Base-by-base conservation (phyloP, 768 basidiomycete species). In the Auricularia heimuer region DNA sequence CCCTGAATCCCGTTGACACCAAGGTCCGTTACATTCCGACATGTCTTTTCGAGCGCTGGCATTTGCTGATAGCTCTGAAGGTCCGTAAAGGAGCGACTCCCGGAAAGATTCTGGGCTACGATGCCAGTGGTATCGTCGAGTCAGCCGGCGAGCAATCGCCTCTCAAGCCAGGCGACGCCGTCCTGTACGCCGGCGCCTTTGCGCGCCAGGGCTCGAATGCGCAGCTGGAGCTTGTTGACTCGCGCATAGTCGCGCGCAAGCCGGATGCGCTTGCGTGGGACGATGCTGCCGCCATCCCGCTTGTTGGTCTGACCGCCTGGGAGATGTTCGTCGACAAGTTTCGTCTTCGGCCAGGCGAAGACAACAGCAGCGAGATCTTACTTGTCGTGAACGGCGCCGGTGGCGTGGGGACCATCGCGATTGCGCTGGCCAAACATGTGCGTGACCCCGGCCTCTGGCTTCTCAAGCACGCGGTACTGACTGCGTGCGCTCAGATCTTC, bases 271-370 rank as follows among this genome's bases (percentile, higher is more conserved):
- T 58, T 51, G 45, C 21, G 8, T 64, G 66, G 66, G 58, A 63
- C 35, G 66, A 67, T 3, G 66, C 63, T 8, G 63, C 66, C 10
- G 66, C 63, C 7, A n/a, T 67, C 14, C 66, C 63, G 11, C 63
- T 67, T 18, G 66, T 67, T 16, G 56, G 63, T 3, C 33, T 64
- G 11, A 67, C 66, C 10, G 66, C 66, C 33, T 67, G 66, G 66
- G 66, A 67, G 66, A 67, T 67, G 66, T 56, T 67, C 3, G 63
- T 47, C 16, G 66, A 64, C 37, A 45, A 64, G 51, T 61, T 67
- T 21, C 42, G 34, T 35, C 24, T 60, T 11, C 11, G 12, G 34
- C 56, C 56, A 21, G 12, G 45, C 24, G 33, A 58, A 3, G 63
- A 61, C 39, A 56, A 61, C 18, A 37, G 58, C 33, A 21, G 47